phyloP scores from a whole-genome alignment of 73 alveolate species.

The Blepharisma stoltei region DNA sequence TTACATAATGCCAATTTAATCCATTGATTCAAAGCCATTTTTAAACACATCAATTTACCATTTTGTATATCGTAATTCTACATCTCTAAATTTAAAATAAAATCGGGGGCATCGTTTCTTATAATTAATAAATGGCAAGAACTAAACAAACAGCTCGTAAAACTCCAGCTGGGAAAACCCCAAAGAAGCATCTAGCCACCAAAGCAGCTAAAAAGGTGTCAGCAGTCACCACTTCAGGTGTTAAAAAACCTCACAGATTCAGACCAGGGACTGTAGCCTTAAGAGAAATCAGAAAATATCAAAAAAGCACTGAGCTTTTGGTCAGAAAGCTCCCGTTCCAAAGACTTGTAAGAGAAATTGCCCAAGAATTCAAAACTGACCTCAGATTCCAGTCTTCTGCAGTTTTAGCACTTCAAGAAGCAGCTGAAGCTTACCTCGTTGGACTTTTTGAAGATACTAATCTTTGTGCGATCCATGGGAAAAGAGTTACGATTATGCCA shows the following conservation, averaged over 20 bases:
- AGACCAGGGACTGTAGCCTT: constrained; percentile 90
- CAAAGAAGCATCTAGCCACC: constrained; percentile 68
- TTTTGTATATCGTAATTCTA: too few species aligned
- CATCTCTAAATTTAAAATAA: too few species aligned
- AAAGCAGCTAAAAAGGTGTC: constrained; percentile 56
- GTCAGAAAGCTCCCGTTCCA: constrained; percentile 82
- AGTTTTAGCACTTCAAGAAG: constrained; percentile 74
- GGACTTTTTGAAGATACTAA: constrained; percentile 72
- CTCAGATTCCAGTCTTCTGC: constrained; percentile 69
- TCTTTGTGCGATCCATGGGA: constrained; percentile 75
- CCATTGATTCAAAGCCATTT: too few species aligned
- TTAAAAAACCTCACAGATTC: constrained; percentile 83
- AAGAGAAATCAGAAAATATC: constrained; percentile 81
- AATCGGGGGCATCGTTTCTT: neutral
- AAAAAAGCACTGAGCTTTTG: constrained; percentile 73
- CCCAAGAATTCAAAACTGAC: constrained; percentile 62
- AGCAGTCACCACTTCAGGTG: constrained; percentile 42
- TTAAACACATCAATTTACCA: too few species aligned
- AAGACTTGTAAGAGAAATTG: constrained; percentile 77
- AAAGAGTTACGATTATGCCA: constrained; percentile 73
- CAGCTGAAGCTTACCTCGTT: constrained; percentile 71
- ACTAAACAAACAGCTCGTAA: constrained; percentile 84
- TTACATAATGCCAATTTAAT: too few species aligned
- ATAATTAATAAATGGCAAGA: constrained; percentile 67
- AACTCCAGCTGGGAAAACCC: constrained; percentile 75